Conservation (phyloP, 805 yeast genomes). For the Yamadazyma insecticola region DNA sequence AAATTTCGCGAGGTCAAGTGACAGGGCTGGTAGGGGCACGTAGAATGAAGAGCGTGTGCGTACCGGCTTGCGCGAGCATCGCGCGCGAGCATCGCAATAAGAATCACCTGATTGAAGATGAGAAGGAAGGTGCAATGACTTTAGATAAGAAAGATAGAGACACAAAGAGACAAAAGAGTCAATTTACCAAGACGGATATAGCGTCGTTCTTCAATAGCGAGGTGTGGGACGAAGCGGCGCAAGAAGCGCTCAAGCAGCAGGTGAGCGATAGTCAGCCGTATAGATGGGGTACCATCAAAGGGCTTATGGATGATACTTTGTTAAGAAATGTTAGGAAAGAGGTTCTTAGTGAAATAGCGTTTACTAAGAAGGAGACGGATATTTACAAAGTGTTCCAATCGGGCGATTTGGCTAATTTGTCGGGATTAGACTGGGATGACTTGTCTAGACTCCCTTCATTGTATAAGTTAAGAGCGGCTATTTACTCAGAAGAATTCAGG, state of each 20-base stretch:
- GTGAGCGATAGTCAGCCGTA: conserved; percentile 69
- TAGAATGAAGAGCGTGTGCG: too few species aligned
- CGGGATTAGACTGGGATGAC: conserved; percentile 78
- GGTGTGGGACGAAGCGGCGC: conserved; percentile 44
- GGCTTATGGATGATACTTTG: conserved; percentile 70
- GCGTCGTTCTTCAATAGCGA: conserved; percentile 41
- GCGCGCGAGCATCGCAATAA: too few species aligned
- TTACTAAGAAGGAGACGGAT: conserved; percentile 95
- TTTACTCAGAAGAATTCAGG: conserved; percentile 83
- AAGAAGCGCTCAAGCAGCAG: conserved; percentile 31
- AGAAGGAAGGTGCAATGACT: conserved; percentile 2
- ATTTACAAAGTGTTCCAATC: conserved; percentile 88
- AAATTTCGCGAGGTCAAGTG: too few species aligned
- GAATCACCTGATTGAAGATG: neutral
- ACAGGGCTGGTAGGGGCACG: too few species aligned
- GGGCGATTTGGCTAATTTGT: conserved; percentile 88
- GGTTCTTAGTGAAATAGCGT: conserved; percentile 76
- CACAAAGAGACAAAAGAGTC: conserved; percentile 11
- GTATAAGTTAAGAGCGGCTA: conserved; percentile 75
- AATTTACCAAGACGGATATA: conserved; percentile 30
- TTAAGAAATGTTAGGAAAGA: conserved; percentile 79
- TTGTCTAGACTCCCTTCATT: conserved; percentile 68
- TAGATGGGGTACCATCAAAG: conserved; percentile 80
- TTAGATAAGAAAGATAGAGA: conserved; percentile 4
- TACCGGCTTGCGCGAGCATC: too few species aligned